A percentile compares a stretch with the other conserved stretches of the same genome.
Evolutionary conservation across 306 rosid genomes (phyloP).

Genomic region (Crataegus laevigata): DNA sequence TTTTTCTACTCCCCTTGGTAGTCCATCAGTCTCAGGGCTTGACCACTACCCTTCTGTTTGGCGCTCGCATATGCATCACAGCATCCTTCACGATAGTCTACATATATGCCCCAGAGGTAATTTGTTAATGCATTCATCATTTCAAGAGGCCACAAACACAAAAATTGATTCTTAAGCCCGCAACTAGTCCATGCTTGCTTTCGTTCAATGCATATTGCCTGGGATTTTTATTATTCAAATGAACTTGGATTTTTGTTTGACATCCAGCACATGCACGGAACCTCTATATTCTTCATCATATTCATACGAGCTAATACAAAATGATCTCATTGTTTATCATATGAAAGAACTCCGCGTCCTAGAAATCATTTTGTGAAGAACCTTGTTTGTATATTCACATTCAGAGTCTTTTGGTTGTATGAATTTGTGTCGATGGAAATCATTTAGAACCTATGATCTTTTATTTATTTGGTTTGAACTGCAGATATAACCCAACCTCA

Average conservation of each 20-base stretch:
- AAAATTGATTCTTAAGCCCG: background rate
- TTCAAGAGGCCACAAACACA: background rate
- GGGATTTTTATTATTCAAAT: background rate
- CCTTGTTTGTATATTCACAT: background rate
- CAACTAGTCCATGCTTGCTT: background rate
- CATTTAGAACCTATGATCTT: background rate
- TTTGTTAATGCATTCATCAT: background rate
- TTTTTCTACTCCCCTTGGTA: constrained; percentile 73
- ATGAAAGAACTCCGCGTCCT: background rate
- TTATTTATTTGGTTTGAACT: constrained; percentile 10
- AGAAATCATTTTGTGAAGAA: background rate
- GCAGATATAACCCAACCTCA: constrained; percentile 91
- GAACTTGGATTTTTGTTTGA: too few species aligned
- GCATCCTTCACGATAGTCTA: constrained; percentile 73
- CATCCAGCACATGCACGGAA: too few species aligned
- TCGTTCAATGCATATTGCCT: background rate
- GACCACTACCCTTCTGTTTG: constrained; percentile 76
- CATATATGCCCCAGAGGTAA: constrained; percentile 98
- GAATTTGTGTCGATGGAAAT: background rate
- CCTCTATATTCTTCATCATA: too few species aligned
- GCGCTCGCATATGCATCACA: constrained; percentile 95
- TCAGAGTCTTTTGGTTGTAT: background rate
- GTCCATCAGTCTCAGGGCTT: constrained; percentile 50
- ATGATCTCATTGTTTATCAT: background rate
- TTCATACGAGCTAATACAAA: too few species aligned